Percentiles rank a stretch among this genome's conserved stretches.
These are phyloP conservation scores for Musa troglodytarum DNA, from an alignment of 176 grass and related monocot species.

Conservation along the genomic window DNA sequence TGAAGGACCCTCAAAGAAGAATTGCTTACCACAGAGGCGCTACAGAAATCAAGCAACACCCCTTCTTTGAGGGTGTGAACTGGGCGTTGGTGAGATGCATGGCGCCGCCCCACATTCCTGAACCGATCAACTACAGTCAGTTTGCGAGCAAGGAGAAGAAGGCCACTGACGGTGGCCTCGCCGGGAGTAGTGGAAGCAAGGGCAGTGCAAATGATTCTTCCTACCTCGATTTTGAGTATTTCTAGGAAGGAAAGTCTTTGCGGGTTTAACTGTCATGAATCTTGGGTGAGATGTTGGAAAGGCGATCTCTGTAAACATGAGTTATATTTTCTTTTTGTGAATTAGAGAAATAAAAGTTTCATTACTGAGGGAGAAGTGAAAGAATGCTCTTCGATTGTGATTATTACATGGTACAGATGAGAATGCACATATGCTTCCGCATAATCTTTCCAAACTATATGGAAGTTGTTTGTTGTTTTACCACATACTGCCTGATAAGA, in stretches of 20 bases:
- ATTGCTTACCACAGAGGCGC: slow-evolving; percentile 61
- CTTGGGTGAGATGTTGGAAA: background rate
- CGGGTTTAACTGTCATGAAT: background rate
- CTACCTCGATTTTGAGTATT: slow-evolving; percentile 63
- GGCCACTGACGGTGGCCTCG: slow-evolving; percentile 15
- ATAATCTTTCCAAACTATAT: too few relatives aligned
- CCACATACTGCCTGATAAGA: too few relatives aligned
- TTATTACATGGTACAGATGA: too few relatives aligned
- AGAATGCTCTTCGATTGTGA: too few relatives aligned
- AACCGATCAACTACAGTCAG: slow-evolving; percentile 18
- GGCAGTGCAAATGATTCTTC: slow-evolving; percentile 40
- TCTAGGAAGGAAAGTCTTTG: slow-evolving; percentile 23
- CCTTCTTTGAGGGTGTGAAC: slow-evolving; percentile 72
- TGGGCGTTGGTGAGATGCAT: slow-evolving; percentile 80
- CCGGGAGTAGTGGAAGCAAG: slow-evolving; percentile 23
- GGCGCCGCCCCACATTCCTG: slow-evolving; percentile 55
- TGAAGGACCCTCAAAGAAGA: slow-evolving; percentile 61
- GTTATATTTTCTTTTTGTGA: too few relatives aligned
- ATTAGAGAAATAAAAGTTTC: too few relatives aligned
- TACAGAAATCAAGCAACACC: slow-evolving; percentile 72
- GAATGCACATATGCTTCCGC: too few relatives aligned
- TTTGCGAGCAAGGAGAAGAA: slow-evolving; percentile 22
- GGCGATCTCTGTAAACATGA: background rate
- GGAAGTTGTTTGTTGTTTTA: too few relatives aligned
- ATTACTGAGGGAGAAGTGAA: too few relatives aligned